phyloP scores from a whole-genome alignment of 352 stramenopile species.

The Aphanomyces astaci region DNA sequence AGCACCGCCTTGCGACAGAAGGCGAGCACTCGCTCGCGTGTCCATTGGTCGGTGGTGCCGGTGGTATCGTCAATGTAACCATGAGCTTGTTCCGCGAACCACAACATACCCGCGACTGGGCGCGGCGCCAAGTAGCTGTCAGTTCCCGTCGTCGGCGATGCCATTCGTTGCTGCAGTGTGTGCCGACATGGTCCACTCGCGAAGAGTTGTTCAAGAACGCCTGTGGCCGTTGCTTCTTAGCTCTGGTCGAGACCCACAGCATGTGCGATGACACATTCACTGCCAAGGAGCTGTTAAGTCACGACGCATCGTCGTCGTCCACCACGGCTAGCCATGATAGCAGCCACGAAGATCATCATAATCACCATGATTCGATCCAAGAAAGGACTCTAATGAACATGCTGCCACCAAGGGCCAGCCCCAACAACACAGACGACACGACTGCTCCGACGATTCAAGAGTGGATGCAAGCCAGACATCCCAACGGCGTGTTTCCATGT shows the following conservation, averaged over 20 bases:
- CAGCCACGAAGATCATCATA: background rate
- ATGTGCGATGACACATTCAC: background rate
- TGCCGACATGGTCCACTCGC: background rate
- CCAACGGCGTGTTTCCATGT: background rate
- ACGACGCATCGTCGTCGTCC: background rate
- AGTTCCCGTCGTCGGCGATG: background rate
- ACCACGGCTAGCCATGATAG: background rate
- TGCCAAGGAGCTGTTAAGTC: background rate
- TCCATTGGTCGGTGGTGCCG: background rate
- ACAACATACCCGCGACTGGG: background rate
- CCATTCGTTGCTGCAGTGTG: background rate
- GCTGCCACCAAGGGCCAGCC: background rate
- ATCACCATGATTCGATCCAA: background rate
- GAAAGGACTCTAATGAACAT: background rate
- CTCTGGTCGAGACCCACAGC: background rate
- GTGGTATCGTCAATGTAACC: background rate
- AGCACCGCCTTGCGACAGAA: background rate
- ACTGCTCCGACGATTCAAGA: conserved; percentile 1
- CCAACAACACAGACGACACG: background rate
- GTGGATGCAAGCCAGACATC: background rate
- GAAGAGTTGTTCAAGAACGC: background rate
- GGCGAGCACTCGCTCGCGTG: background rate
- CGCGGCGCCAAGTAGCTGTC: background rate
- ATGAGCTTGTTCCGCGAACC: background rate
- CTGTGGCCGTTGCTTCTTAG: conserved; percentile 1